A percentile compares a stretch with the other conserved stretches of the same genome.
phyloP scores from a whole-genome alignment of 441 rosid species.

The Kokia cookei region DNA sequence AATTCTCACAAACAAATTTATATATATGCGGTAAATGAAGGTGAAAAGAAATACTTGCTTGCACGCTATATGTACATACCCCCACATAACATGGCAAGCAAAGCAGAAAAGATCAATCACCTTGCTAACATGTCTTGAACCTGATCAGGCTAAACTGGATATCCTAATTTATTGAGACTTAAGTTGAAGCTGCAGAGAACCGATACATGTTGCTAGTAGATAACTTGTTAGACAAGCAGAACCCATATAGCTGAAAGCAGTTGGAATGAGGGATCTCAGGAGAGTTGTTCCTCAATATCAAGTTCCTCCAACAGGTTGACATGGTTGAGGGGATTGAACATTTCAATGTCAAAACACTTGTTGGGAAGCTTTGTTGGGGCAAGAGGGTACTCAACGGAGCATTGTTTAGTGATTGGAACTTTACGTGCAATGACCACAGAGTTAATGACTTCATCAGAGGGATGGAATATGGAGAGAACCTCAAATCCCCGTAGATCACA shows the following conservation, averaged over 20 bases:
- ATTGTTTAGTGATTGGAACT: constrained; percentile 9
- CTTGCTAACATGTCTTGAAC: neutral
- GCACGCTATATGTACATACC: neutral
- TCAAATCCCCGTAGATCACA: constrained; percentile 69
- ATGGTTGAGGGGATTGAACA: constrained; percentile 41
- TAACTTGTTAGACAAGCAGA: constrained; percentile 3
- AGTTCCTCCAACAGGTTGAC: constrained; percentile 47
- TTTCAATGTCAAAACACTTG: constrained; percentile 37
- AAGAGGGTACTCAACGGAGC: constrained; percentile 11
- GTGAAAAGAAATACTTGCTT: neutral
- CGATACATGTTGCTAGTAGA: neutral
- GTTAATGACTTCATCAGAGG: constrained; percentile 76
- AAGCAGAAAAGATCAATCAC: neutral
- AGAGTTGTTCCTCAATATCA: constrained; percentile 33
- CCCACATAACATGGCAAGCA: neutral
- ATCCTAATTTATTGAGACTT: neutral
- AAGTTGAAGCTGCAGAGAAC: neutral
- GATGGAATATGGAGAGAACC: constrained; percentile 61
- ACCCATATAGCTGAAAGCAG: neutral
- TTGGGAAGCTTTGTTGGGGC: constrained; percentile 17
- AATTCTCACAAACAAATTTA: neutral
- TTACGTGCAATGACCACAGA: constrained; percentile 66
- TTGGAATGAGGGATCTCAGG: constrained; percentile 1
- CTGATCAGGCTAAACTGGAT: neutral
- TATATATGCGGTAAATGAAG: neutral